phyloP scores from a whole-genome alignment of 768 basidiomycete genomes.

The Boletus rubescentipes region DNA sequence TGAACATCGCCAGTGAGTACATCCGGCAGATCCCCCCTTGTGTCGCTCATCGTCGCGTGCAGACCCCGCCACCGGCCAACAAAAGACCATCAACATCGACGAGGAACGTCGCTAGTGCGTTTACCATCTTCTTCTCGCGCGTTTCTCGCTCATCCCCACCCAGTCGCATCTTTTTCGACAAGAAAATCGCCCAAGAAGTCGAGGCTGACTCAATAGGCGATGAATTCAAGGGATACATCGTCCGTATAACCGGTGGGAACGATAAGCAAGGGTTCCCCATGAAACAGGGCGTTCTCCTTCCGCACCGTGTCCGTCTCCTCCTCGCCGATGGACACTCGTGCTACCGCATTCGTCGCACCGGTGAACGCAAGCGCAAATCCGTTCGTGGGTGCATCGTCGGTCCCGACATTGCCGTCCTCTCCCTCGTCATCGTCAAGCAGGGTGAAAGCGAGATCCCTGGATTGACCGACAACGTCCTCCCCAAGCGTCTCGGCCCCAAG shows the following conservation, averaged over 20 bases:
- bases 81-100: slow-evolving; percentile 94
- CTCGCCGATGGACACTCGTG: slow-evolving; percentile 97
- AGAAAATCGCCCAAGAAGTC: slow-evolving; percentile 95
- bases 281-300: slow-evolving; percentile 98
- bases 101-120: slow-evolving; percentile 84
- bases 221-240: slow-evolving; percentile 95
- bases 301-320: slow-evolving; percentile 90
- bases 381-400: slow-evolving; percentile 98
- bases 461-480: slow-evolving; percentile 90
- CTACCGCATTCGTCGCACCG: slow-evolving; percentile 88
- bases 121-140: not conserved
- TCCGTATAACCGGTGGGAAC: slow-evolving; percentile 96
- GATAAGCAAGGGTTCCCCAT: slow-evolving; percentile 99
- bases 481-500: slow-evolving; percentile 94
- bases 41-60: slow-evolving; percentile 18
- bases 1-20: slow-evolving; percentile 91
- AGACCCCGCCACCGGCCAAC: slow-evolving; percentile 97
- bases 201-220: slow-evolving; percentile 87
- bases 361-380: slow-evolving; percentile 99
- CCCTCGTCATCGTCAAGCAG: slow-evolving; percentile 94
- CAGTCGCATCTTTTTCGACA: slow-evolving; percentile 95
- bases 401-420: slow-evolving; percentile 93
- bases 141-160: not conserved
- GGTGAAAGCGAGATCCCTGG: slow-evolving; percentile 89
- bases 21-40: not conserved